Base-by-base conservation (phyloP, 768 basidiomycete genomes). In the Austroboletus festivus region DNA sequence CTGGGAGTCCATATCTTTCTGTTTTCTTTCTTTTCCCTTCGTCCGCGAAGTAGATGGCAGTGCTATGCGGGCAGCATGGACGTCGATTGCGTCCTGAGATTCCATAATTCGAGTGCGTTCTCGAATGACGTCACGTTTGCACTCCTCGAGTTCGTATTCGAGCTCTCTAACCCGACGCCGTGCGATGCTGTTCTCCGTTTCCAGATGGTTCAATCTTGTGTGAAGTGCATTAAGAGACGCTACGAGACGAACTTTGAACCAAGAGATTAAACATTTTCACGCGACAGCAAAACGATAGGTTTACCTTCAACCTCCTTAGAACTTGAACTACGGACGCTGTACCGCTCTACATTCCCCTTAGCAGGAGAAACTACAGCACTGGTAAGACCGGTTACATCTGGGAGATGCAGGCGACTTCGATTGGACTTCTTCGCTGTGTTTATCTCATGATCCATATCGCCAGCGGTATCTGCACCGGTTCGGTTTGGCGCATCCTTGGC, bases 311-410 rank as follows among this genome's bases (percentile, higher is more conserved):
- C 73, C n/a, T 88, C 85, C 26, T 77, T 74, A 50, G 70, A 75
- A 5, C 69, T 71, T 21, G 77, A 71, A 10, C 70, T 72, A 26
- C 68, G 70, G 51, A 83, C 78, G 1, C 68, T 58, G 53, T 76
- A 71, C 52, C 85, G 83, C 24, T 78, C 74, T 13, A 74, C 54
- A 15, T 73, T 74, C 3, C 68, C 69, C 54, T 79, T 85, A 1
- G 81, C 79, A 1, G 91, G 90, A 4, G 86, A 86, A 44, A 81
- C 80, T 13, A 91, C 82, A 0, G 86, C 90, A 38, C 75, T 83
- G 0, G 88, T 93, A 10, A 93, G 64, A 0, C 90, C 91, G 8
- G 91, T 93, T 4, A 93, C 81, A 57, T 93, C 91, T 1, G 89
- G 90, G 2, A 91, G 69, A 42, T 83, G 78, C 18, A 89, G 62